These are phyloP conservation scores for Basidiobolus meristosporus DNA, from an alignment of 371 early-diverging fungal species.

Conservation along the genomic window DNA sequence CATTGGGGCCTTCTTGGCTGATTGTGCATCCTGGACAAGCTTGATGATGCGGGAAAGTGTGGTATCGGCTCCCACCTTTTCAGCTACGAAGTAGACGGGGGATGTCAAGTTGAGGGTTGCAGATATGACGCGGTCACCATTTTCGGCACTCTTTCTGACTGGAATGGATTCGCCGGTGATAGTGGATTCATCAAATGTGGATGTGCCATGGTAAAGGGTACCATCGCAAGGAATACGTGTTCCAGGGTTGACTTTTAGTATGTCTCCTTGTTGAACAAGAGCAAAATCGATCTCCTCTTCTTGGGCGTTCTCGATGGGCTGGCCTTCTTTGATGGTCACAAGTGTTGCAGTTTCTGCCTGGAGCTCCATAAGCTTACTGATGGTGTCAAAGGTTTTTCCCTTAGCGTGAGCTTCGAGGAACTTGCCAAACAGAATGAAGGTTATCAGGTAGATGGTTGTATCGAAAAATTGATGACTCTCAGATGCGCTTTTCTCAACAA, in stretches of 20 bases:
- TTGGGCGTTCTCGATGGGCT: no score
- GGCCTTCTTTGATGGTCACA: conserved; percentile 5
- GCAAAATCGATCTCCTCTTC: no score
- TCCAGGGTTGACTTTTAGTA: no score
- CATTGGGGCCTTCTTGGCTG: conserved; percentile 33
- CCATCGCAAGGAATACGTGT: no score
- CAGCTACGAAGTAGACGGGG: no score
- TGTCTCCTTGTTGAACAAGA: no score
- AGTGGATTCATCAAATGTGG: conserved; percentile 39
- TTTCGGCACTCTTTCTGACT: no score
- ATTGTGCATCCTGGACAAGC: conserved; percentile 46
- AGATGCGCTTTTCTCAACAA: conserved; percentile 2
- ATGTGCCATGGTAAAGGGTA: no score
- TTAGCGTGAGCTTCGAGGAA: conserved; percentile 50
- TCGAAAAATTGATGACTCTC: conserved; percentile 29
- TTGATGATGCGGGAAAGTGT: conserved; percentile 45
- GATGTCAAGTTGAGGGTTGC: conserved; percentile 40
- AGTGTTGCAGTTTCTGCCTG: conserved; percentile 38
- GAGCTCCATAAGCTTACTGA: no score
- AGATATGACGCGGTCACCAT: conserved; percentile 65
- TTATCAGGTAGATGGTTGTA: conserved; percentile 38
- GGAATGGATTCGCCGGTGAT: conserved; percentile 44
- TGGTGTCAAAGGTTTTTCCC: conserved; percentile 47
- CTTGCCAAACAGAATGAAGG: conserved; percentile 45
- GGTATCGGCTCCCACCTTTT: conserved; percentile 31